A percentile compares a stretch with the other conserved stretches of the same genome.
These are phyloP conservation scores for Agaricus subrufescens DNA, from an alignment of 768 basidiomycete genomes.

Conservation along the genomic window DNA sequence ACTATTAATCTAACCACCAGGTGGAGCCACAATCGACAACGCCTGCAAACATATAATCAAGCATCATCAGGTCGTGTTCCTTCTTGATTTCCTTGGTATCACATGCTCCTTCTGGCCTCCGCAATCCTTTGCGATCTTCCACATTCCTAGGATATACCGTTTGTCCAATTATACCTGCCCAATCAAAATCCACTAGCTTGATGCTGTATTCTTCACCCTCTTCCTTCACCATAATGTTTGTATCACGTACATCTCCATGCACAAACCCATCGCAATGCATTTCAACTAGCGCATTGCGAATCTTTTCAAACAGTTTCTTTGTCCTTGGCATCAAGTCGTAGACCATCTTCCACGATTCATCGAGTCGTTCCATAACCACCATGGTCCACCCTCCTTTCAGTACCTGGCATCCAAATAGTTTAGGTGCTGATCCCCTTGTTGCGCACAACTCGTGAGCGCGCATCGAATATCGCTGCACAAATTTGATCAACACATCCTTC, in stretches of 20 bases:
- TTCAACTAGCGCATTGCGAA: slow-evolving; percentile 8
- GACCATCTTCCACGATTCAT: not conserved
- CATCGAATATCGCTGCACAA: slow-evolving; percentile 15
- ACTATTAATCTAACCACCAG: not conserved
- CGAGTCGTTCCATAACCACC: slow-evolving; percentile 20
- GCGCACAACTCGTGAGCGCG: slow-evolving; percentile 20
- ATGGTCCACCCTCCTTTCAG: slow-evolving; percentile 24
- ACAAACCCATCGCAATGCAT: slow-evolving; percentile 15
- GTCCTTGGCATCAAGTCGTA: not conserved
- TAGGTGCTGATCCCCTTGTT: slow-evolving; percentile 17
- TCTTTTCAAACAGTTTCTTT: not conserved
- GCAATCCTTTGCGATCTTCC: too few species aligned
- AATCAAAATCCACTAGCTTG: not conserved
- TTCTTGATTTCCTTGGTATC: too few species aligned
- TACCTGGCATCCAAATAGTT: slow-evolving; percentile 17
- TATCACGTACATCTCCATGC: slow-evolving; percentile 17
- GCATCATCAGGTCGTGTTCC: too few species aligned
- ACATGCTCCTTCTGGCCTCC: too few species aligned
- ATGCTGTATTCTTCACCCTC: too few species aligned
- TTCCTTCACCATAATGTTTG: slow-evolving; percentile 12
- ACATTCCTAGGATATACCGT: not conserved
- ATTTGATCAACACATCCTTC: slow-evolving; percentile 17
- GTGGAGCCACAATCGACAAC: too few species aligned
- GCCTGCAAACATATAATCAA: too few species aligned
- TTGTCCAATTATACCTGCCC: not conserved